Percentiles rank a stretch among this genome's conserved stretches.
Conservation (phyloP, 1,139 yeast species). For the Nakaseomyces sp. region DNA sequence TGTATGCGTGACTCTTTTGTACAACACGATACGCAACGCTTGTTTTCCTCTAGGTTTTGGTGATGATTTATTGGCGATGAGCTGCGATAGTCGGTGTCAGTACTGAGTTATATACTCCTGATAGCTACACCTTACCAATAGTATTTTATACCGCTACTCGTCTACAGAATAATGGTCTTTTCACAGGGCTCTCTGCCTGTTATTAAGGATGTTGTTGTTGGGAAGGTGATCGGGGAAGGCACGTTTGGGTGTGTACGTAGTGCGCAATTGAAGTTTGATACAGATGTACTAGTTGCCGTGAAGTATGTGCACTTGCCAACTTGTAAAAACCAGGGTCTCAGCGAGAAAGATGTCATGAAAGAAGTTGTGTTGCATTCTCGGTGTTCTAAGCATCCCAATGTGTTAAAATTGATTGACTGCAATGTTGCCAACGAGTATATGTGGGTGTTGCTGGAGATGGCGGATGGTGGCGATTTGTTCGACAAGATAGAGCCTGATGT, state of each 20-base stretch:
- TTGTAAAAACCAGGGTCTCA: constrained; percentile 38
- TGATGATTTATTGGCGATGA: too few relatives aligned
- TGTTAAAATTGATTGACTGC: constrained; percentile 44
- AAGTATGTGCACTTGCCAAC: constrained; percentile 46
- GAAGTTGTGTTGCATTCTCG: constrained; percentile 48
- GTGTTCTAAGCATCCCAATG: constrained; percentile 50
- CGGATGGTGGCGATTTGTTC: constrained; percentile 62
- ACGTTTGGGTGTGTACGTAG: constrained; percentile 38
- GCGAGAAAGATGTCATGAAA: constrained; percentile 40
- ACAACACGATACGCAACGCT: too few relatives aligned
- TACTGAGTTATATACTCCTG: too few relatives aligned
- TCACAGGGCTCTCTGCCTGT: constrained; percentile 33
- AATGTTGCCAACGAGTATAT: constrained; percentile 46
- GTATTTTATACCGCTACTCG: too few relatives aligned
- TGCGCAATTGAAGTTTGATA: constrained; percentile 29
- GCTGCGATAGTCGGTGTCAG: too few relatives aligned
- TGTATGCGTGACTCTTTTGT: too few relatives aligned
- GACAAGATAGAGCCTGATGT: constrained; percentile 68
- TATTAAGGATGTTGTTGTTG: constrained; percentile 32
- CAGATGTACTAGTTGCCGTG: constrained; percentile 40
- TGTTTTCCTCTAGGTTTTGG: too few relatives aligned
- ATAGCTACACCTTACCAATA: too few relatives aligned
- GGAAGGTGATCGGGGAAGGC: constrained; percentile 40
- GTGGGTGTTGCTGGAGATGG: constrained; percentile 59
- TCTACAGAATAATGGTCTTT: constrained; percentile 16